phyloP scores from a whole-genome alignment of 306 rosid genomes.

The Dalbergia cultrata region DNA sequence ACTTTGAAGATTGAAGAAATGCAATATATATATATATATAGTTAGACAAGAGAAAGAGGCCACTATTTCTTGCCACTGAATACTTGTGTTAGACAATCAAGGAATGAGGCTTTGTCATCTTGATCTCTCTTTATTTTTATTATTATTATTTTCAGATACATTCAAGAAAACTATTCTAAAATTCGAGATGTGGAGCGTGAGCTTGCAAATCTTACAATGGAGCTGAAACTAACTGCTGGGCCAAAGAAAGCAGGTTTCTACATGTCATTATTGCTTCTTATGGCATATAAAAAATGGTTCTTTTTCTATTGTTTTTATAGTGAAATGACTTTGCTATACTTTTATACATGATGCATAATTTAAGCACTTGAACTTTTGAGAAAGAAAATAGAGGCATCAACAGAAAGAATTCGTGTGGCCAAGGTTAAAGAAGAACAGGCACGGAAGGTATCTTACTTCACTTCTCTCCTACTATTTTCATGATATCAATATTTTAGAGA shows the following conservation, averaged over 20 bases:
- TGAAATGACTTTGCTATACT: slow-evolving; percentile 50
- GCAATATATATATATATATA: neutral
- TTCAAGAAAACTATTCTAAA: slow-evolving; percentile 90
- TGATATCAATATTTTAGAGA: slow-evolving; percentile 24
- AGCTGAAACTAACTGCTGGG: slow-evolving; percentile 94
- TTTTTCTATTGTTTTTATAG: slow-evolving; percentile 34
- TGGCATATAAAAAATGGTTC: neutral
- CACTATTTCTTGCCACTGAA: slow-evolving; percentile 1
- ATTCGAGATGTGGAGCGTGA: slow-evolving; percentile 94
- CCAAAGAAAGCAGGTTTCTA: slow-evolving; percentile 92
- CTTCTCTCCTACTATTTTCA: slow-evolving; percentile 36
- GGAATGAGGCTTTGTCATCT: slow-evolving; percentile 9
- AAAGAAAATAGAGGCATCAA: slow-evolving; percentile 83
- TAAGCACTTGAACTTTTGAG: slow-evolving; percentile 90
- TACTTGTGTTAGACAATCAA: slow-evolving; percentile 21
- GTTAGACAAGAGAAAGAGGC: neutral
- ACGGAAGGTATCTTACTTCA: slow-evolving; percentile 58
- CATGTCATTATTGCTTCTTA: slow-evolving; percentile 40
- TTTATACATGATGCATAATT: slow-evolving; percentile 48
- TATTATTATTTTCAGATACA: slow-evolving; percentile 61
- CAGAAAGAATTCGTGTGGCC: slow-evolving; percentile 81
- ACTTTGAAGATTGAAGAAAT: slow-evolving; percentile 25
- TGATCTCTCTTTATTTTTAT: slow-evolving; percentile 1
- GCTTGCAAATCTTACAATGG: slow-evolving; percentile 78
- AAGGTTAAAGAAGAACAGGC: slow-evolving; percentile 89